A percentile compares a stretch with the other conserved stretches of the same genome.
These are phyloP conservation scores for Termitomyces sp. DNA, from an alignment of 768 basidiomycete genomes.

Conservation along the genomic window DNA sequence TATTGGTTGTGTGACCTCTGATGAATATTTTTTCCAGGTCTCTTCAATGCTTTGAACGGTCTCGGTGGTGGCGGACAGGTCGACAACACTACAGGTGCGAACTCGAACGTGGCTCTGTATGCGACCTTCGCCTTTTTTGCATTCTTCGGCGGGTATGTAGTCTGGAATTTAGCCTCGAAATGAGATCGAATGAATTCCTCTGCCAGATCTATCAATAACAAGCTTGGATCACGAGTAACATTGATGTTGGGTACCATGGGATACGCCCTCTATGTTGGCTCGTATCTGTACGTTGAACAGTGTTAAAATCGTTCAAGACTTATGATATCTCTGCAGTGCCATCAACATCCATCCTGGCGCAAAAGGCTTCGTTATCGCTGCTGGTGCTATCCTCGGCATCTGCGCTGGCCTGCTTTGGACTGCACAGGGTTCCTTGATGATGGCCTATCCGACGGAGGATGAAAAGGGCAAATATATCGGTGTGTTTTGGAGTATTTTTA, in stretches of 20 bases:
- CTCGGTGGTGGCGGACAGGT: conserved; percentile 79
- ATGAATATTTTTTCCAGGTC: conserved; percentile 37
- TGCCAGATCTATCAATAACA: conserved; percentile 72
- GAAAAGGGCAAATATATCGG: conserved; percentile 80
- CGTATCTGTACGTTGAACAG: conserved; percentile 55
- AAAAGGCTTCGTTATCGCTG: conserved; percentile 63
- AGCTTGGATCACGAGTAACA: conserved; percentile 68
- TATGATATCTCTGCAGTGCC: conserved; percentile 35
- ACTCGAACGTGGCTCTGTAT: conserved; percentile 69
- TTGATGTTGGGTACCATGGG: conserved; percentile 72
- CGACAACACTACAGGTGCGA: conserved; percentile 60
- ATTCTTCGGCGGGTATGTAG: conserved; percentile 31
- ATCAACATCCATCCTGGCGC: conserved; percentile 67
- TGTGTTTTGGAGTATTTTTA: conserved; percentile 85
- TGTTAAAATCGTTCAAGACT: neutral
- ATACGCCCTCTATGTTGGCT: conserved; percentile 73
- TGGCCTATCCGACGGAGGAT: conserved; percentile 77
- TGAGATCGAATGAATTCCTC: neutral
- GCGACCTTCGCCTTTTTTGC: conserved; percentile 42
- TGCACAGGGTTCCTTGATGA: conserved; percentile 78
- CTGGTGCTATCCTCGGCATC: conserved; percentile 72
- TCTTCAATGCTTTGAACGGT: conserved; percentile 79
- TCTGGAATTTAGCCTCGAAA: neutral
- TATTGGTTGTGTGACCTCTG: neutral
- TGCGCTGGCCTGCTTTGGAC: conserved; percentile 77